A percentile compares a stretch with the other conserved stretches of the same genome.
These are phyloP conservation scores for Geotrichum ghanense DNA, from an alignment of 805 yeast genomes.

Conservation along the genomic window DNA sequence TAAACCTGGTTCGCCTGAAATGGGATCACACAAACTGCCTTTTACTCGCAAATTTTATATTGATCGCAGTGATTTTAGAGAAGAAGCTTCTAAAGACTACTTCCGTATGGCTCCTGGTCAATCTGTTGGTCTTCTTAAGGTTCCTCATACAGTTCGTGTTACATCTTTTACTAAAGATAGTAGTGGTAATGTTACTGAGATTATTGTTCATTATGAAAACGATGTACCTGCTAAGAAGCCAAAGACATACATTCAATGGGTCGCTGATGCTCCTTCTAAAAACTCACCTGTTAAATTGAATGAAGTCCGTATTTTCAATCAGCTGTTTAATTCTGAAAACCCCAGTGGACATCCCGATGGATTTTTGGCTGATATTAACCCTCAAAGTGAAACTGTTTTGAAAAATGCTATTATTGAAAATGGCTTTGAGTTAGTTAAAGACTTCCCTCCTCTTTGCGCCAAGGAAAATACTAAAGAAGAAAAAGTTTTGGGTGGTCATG, in stretches of 20 bases:
- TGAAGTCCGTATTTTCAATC: conserved; percentile 82
- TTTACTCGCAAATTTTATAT: conserved; percentile 72
- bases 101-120: conserved; percentile 91
- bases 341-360: conserved; percentile 86
- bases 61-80: conserved; percentile 81
- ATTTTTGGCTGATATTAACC: conserved; percentile 71
- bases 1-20: conserved; percentile 72
- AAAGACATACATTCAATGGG: conserved; percentile 96
- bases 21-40: conserved; percentile 66
- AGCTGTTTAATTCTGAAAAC: conserved; percentile 80
- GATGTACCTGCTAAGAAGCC: conserved; percentile 60
- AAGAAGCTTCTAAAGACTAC: conserved; percentile 53
- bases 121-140: conserved; percentile 88
- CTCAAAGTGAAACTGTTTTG: conserved; percentile 60
- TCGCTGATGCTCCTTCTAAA: conserved; percentile 55
- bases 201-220: conserved; percentile 72
- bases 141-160: conserved; percentile 72
- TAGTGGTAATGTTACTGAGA: conserved; percentile 51
- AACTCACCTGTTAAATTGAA: conserved; percentile 52
- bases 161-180: conserved; percentile 53
- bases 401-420: conserved; percentile 65
- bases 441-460: conserved; percentile 66
- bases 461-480: conserved; percentile 39
- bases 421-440: conserved; percentile 55
- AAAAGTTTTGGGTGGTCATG: conserved; percentile 52